phyloP scores from a whole-genome alignment of 2,329 filamentous ascomycete species.

The Neurospora sp. region DNA sequence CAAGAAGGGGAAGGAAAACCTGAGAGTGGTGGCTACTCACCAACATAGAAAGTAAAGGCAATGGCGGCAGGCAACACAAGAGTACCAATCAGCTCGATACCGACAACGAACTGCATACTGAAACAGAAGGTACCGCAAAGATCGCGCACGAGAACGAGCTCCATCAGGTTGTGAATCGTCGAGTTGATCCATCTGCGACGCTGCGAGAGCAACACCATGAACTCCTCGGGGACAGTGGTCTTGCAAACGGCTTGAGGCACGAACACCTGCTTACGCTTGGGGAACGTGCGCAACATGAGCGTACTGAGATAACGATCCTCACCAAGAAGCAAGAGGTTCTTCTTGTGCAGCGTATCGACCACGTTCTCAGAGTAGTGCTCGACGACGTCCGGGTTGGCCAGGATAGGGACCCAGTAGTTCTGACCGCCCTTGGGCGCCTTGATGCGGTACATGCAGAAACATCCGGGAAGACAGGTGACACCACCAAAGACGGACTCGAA shows the following conservation, averaged over 20 bases:
- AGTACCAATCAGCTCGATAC: conserved; percentile 89
- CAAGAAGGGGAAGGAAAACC: background rate
- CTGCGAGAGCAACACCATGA: conserved; percentile 87
- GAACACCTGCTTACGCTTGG: conserved; percentile 97
- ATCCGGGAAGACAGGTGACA: conserved; percentile 96
- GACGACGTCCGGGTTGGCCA: conserved; percentile 96
- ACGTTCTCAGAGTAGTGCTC: conserved; percentile 99
- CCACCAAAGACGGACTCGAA: conserved; percentile 98
- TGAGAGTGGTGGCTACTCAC: conserved; percentile 43
- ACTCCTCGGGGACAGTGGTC: conserved; percentile 88
- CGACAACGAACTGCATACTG: conserved; percentile 98
- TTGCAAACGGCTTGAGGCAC: conserved; percentile 98
- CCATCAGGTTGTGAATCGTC: conserved; percentile 97
- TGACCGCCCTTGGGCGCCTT: conserved; percentile 97
- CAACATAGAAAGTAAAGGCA: conserved; percentile 91
- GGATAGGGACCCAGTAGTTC: conserved; percentile 98
- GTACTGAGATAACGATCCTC: conserved; percentile 95
- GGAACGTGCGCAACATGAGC: conserved; percentile 96
- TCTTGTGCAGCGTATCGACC: conserved; percentile 95
- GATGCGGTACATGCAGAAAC: conserved; percentile 99
- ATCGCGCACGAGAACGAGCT: conserved; percentile 88
- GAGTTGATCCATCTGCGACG: conserved; percentile 98
- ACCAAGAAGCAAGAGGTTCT: conserved; percentile 83
- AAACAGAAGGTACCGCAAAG: conserved; percentile 99
- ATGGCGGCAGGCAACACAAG: conserved; percentile 93